A percentile compares a stretch with the other conserved stretches of the same genome.
phyloP scores from a whole-genome alignment of 2,329 filamentous ascomycete genomes.

The Scortechinia acanthostroma region DNA sequence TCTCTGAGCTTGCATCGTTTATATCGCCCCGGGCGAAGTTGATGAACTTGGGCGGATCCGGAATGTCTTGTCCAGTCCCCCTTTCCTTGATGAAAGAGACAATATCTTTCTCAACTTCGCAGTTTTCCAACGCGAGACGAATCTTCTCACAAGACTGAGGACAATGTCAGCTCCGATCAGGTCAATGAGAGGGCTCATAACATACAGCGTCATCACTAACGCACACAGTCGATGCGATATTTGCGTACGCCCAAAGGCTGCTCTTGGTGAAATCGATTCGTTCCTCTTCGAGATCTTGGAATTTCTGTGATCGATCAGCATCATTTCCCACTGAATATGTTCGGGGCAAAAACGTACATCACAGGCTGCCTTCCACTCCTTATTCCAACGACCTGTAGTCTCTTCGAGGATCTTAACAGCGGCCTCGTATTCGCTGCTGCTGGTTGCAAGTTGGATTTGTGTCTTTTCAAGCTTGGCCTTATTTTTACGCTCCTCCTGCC shows the following conservation, averaged over 20 bases:
- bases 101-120: slow-evolving; percentile 96
- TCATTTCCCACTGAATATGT: background rate
- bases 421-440: slow-evolving; percentile 87
- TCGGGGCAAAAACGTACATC: too few relatives aligned
- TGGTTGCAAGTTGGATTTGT: slow-evolving; percentile 84
- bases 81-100: slow-evolving; percentile 76
- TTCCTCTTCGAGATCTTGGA: slow-evolving; percentile 97
- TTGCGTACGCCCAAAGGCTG: slow-evolving; percentile 95
- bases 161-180: too few relatives aligned
- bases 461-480: slow-evolving; percentile 98
- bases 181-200: too few relatives aligned
- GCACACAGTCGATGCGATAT: slow-evolving; percentile 92
- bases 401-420: slow-evolving; percentile 91
- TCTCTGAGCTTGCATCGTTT: slow-evolving; percentile 73
- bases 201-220: slow-evolving; percentile 77
- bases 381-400: slow-evolving; percentile 90
- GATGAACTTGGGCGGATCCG: slow-evolving; percentile 94
- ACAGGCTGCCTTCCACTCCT: slow-evolving; percentile 89
- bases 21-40: slow-evolving; percentile 91
- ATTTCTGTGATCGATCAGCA: slow-evolving; percentile 75
- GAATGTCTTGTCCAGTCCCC: slow-evolving; percentile 94
- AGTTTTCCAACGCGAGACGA: slow-evolving; percentile 82
- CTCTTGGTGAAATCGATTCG: slow-evolving; percentile 94
- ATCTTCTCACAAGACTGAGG: slow-evolving; percentile 90
- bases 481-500: slow-evolving; percentile 96